Evolutionary conservation across 1,139 yeast species (phyloP).

Genomic region (Protomyces arabidopsidicola): DNA sequence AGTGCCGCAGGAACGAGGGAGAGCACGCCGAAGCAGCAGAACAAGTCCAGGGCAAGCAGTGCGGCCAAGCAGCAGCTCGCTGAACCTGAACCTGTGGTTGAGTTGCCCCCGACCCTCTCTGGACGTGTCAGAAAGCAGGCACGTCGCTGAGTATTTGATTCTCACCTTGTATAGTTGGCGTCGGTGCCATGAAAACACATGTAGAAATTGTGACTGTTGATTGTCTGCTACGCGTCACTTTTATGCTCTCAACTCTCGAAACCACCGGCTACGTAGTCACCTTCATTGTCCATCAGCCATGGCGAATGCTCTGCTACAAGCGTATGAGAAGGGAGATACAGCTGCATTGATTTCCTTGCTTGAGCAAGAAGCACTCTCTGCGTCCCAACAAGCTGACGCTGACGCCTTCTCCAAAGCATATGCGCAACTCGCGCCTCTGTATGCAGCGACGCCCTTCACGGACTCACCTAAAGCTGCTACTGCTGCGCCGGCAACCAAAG

Average conservation of each 20-base stretch:
- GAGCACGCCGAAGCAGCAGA: neutral
- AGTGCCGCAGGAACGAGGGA: neutral
- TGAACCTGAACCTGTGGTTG: neutral
- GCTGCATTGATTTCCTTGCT: neutral
- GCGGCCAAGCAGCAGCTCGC: neutral
- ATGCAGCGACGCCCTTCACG: neutral
- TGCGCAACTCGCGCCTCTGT: slow-evolving; percentile 12
- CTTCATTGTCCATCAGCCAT: neutral
- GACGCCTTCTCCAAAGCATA: slow-evolving; percentile 1
- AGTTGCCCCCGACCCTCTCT: slow-evolving; percentile 19
- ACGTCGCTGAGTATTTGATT: neutral
- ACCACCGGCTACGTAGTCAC: too few relatives aligned
- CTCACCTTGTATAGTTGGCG: too few relatives aligned
- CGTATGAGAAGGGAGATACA: slow-evolving; percentile 7
- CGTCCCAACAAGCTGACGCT: neutral
- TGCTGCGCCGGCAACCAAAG: neutral
- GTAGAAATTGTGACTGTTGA: neutral
- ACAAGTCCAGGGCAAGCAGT: neutral
- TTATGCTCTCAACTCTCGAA: too few relatives aligned
- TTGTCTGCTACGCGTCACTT: neutral
- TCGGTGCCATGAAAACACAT: neutral
- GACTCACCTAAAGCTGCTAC: slow-evolving; percentile 26
- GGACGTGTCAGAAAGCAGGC: slow-evolving; percentile 19
- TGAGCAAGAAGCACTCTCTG: slow-evolving; percentile 4
- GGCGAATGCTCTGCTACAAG: slow-evolving; percentile 23